These are phyloP conservation scores for Fusarium virguliforme DNA, from an alignment of 2,329 filamentous ascomycete species.

Conservation along the genomic window DNA sequence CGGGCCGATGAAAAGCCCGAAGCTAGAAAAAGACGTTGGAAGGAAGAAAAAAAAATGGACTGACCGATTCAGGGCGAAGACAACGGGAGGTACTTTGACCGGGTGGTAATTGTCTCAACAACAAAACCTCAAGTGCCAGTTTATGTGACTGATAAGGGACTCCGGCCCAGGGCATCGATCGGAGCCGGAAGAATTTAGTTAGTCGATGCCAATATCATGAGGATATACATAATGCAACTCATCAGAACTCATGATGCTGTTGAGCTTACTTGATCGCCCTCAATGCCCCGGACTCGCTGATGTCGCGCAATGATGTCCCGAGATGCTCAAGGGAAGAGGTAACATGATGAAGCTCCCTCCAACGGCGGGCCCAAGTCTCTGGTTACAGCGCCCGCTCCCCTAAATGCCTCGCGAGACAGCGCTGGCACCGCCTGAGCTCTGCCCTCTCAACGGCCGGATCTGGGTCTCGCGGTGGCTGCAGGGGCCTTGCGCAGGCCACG, in stretches of 20 bases:
- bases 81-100: conserved; percentile 34
- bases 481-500: conserved; percentile 17
- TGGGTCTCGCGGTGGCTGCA: conserved; percentile 27
- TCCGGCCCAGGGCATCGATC: not conserved
- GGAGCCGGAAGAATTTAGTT: not conserved
- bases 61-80: conserved; percentile 25
- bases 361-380: conserved; percentile 23
- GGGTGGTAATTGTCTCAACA: conserved; percentile 46
- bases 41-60: conserved; percentile 28
- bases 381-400: conserved; percentile 30
- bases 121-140: conserved; percentile 38
- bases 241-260: conserved; percentile 5
- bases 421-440: conserved; percentile 10
- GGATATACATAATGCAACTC: not conserved
- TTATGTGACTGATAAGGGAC: not conserved
- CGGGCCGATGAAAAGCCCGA: conserved; percentile 32
- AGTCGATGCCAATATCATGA: not conserved
- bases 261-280: conserved; percentile 18
- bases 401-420: conserved; percentile 22
- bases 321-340: conserved; percentile 38
- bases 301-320: conserved; percentile 47
- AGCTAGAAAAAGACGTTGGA: conserved; percentile 31
- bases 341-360: conserved; percentile 44
- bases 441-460: conserved; percentile 43
- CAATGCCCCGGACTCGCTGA: conserved; percentile 39